Base-by-base conservation (phyloP, 441 rosid species). In the Geranium incanum region DNA sequence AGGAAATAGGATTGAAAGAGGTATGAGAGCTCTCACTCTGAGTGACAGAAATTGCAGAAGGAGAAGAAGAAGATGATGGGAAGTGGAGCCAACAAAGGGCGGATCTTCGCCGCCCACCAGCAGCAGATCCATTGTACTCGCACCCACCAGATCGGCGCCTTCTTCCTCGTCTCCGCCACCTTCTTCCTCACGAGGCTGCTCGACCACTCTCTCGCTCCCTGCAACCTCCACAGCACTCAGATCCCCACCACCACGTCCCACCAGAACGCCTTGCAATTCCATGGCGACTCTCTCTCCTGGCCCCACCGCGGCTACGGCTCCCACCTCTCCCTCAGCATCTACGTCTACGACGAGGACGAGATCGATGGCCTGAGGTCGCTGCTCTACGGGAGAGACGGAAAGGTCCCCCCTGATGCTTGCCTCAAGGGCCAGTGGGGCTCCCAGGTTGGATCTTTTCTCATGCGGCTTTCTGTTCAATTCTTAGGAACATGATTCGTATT, bases 361-460 rank as follows among this genome's bases (percentile, higher is more conserved):
- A 84, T 92, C 60, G 90, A 84, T 55, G 97, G 97, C 28, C 28
- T 95, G 15, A 84, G 77, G 75, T 75, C 72, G 76, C 81, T 95
- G 57, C 28, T 95, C 88, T 82, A 86, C 73, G 98, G 99, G 8
- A 75, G 92, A 33, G 92, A 88, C 13, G 92, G 91, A 1, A 77
- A 71, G 69, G 79, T 92, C 48, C 63, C 87, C 15, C 67, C 88
- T 71, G 75, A 82, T 57, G 76, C 84, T 38, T 95, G 99, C 78
- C 73, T 89, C 66, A 88, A 86, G 84, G 97, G 99, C 79, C 99
- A 95, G 78, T 95, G 99, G 98, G 99, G 97, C 66, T 84, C 97
- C 75, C 99, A 95, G 98, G 99, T 92, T 72, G 15, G 23, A 4
- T 8, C 6, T 19, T 52, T 13, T 18, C 5, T 60, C 23, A 60